Base-by-base conservation (phyloP, 495 filamentous ascomycete genomes). In the Entonaema liquescens region DNA sequence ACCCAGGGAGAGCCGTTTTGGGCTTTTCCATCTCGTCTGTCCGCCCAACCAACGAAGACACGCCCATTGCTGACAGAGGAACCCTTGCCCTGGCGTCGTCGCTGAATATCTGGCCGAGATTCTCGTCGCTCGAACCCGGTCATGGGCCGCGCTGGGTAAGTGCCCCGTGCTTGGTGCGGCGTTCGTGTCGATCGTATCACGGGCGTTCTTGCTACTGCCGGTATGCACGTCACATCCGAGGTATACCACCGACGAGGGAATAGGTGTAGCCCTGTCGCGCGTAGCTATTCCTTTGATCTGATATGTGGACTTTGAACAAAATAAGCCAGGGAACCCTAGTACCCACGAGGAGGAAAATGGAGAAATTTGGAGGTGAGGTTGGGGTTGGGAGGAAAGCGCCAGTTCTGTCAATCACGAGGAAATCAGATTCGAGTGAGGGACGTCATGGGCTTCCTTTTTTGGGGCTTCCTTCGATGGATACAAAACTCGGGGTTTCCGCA, bases 141-240 rank as follows among this genome's bases (percentile, higher is more conserved):
- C 36, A 61, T 53, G 62, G 47, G 31, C 62, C 54, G 53, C n/a
- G 40, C 54, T 64, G 40, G 59, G 64, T 55, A 72, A 33, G 52
- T 67, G 63, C 54, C 47, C 64, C 69, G 63, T 67, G 28, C 31
- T 58, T 31, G 1, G 52, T 19, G 19, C 57, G 15, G 26, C 29
- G 55, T 53, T 13, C 2, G 38, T 58, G 64, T 52, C 60, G 64
- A 68, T 68, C 64, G 53, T 62, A 29, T 72, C 65, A 72, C 70
- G 59, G 64, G 70, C 68, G 55, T 13, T 36, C 36, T 21, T 44
- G 19, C 38, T 58, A 54, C 31, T 60, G 59, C 70, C 59, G 55
- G 28, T 47, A 44, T 47, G 49, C 54, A 61, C 56, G 33, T 67
- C 59, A 72, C 70, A 68, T 68, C 70, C 70, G 70, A 72, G 70